Base-by-base conservation (phyloP, 495 filamentous ascomycete genomes). In the Lentithecium fluviatile region DNA sequence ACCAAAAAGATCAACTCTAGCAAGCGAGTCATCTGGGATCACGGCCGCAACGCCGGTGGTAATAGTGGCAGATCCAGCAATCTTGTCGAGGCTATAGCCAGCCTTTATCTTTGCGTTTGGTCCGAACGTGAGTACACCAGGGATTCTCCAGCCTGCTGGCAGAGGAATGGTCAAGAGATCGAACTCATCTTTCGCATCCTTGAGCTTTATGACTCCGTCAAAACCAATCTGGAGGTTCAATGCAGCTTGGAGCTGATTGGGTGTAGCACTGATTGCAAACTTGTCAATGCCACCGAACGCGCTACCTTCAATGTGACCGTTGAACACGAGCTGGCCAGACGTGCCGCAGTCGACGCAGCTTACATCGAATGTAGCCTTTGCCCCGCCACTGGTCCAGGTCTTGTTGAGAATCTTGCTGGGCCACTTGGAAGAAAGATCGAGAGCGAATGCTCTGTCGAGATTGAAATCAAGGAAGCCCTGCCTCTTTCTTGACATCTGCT, bases 301-400 rank as follows among this genome's bases (percentile, higher is more conserved):
- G 21, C 24, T 53, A 4, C 50, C 50, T 17, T 53, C 50, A 17
- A 53, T 53, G 50, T 53, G 50, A 19, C 50, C 50, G 3, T 6
- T 13, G 32, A 53, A 53, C 3, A 32, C 21, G 4, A 53, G 50
- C 11, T 6, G 4, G 2, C 50, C 50, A 17, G 2, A 3, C 3
- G 50, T 53, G 2, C 50, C 50, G 17, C 50, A 53, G 20, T 53
- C 50, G 8, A 53, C 50, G 36, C 50, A 53, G 29, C 10, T 34
- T 5, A 53, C 50, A 36, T 17, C 50, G 17, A 53, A 53, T 2
- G 11, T 38, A 2, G 24, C 50, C 2, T 37, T 36, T 2, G 8
- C 19, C 5, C 15, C 13, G 3, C 13, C 13, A 15, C 6, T 3
- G 15, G 40, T 43, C 50, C 50, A 37, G 2, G 45, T 37, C 13